Conservation (phyloP, 208 protist species). For the Wallacemonas rigidus region DNA sequence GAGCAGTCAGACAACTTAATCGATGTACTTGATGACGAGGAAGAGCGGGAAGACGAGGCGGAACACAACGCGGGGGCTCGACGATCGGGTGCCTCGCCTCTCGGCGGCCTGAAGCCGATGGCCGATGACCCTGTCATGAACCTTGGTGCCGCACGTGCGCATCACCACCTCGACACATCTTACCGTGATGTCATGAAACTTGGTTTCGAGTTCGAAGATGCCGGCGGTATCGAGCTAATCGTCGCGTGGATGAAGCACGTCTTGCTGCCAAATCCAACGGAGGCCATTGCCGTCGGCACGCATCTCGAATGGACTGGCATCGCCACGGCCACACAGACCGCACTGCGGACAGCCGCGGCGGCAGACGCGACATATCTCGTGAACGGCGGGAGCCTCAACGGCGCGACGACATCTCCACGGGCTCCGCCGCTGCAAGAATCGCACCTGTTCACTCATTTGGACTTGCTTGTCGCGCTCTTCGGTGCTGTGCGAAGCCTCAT, state of each 20-base stretch:
- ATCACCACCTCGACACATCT: not conserved
- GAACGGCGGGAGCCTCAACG: too few species aligned
- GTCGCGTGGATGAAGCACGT: constrained; percentile 25
- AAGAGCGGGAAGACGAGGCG: not conserved
- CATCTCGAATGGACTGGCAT: constrained; percentile 1
- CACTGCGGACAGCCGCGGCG: not conserved
- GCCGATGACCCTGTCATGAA: constrained; percentile 3
- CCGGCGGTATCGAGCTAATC: constrained; percentile 22
- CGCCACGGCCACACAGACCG: constrained; percentile 3
- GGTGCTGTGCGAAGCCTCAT: constrained; percentile 34
- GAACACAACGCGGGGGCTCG: not conserved
- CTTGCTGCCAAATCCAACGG: constrained; percentile 6
- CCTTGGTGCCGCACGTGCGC: constrained; percentile 13
- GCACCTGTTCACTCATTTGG: constrained; percentile 13
- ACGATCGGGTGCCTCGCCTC: not conserved
- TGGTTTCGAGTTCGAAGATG: constrained; percentile 15
- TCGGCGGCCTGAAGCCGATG: constrained; percentile 11
- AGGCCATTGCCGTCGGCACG: constrained; percentile 3
- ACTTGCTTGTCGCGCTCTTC: constrained; percentile 36
- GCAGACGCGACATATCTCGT: too few species aligned
- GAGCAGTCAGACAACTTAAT: not conserved
- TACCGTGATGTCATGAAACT: constrained; percentile 13
- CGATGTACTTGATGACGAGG: not conserved
- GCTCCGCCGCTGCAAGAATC: constrained; percentile 22
- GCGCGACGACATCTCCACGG: not conserved